phyloP scores from a whole-genome alignment of 768 basidiomycete species.

The Calocera cornea region DNA sequence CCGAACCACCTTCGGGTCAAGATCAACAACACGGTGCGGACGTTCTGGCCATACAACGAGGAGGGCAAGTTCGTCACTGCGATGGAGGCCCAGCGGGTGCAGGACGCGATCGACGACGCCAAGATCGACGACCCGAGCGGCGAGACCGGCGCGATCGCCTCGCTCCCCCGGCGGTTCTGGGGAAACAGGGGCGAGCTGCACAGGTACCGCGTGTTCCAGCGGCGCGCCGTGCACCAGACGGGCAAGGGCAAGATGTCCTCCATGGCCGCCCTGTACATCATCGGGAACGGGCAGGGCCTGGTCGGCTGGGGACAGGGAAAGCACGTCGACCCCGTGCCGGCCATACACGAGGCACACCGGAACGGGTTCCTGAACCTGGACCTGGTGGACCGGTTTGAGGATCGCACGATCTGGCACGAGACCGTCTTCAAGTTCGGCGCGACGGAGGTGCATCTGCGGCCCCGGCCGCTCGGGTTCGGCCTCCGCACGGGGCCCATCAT shows the following conservation, averaged over 20 bases:
- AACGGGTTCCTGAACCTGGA: conserved; percentile 82
- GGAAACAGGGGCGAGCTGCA: background rate
- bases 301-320: conserved; percentile 77
- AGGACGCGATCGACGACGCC: background rate
- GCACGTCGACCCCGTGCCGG: conserved; percentile 41
- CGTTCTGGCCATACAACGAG: background rate
- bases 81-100: background rate
- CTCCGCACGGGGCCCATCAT: conserved; percentile 77
- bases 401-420: conserved; percentile 89
- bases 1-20: background rate
- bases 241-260: conserved; percentile 80
- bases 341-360: conserved; percentile 43
- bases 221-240: conserved; percentile 71
- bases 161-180: no score
- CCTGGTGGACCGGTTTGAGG: conserved; percentile 84
- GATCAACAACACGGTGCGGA: background rate
- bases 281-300: conserved; percentile 72
- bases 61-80: background rate
- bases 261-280: conserved; percentile 48
- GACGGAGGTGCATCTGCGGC: conserved; percentile 66
- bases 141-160: no score
- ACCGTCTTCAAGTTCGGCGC: conserved; percentile 73
- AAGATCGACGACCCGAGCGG: no score
- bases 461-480: conserved; percentile 81
- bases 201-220: background rate